These are phyloP conservation scores for Rhynchospora pubera DNA, from an alignment of 176 grass and related monocot species.

Conservation along the genomic window DNA sequence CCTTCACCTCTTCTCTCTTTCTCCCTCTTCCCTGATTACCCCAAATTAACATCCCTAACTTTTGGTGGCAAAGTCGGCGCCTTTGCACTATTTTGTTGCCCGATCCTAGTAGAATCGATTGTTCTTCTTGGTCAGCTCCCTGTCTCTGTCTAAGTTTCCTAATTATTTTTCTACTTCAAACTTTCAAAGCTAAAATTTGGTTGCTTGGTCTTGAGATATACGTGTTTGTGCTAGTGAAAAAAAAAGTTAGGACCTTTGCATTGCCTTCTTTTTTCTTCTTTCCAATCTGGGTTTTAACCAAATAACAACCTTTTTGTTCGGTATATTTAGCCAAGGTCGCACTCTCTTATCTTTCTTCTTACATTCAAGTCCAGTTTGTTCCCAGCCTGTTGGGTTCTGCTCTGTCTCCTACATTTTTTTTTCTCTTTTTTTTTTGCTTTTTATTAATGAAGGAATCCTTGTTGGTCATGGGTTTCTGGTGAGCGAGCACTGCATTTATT, in stretches of 20 bases:
- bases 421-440: background rate
- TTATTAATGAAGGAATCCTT: background rate
- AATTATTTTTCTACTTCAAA: background rate
- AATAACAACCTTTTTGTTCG: background rate
- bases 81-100: background rate
- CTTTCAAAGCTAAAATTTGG: constrained; percentile 31
- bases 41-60: background rate
- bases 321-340: background rate
- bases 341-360: background rate
- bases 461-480: background rate
- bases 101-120: too few species aligned
- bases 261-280: constrained; percentile 8
- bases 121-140: background rate
- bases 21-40: background rate
- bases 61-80: background rate
- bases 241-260: background rate
- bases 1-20: background rate
- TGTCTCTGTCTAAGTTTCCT: constrained; percentile 6
- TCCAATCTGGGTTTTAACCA: constrained; percentile 24
- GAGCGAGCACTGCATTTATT: constrained; percentile 12
- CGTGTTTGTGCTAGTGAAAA: background rate
- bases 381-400: background rate
- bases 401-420: constrained; percentile 24
- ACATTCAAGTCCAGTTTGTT: background rate
- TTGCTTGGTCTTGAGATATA: constrained; percentile 8